Evolutionary conservation across 768 basidiomycete species (phyloP), one percentile per base, ranked within the genome.

Genomic region (Dentipellis sp.): DNA sequence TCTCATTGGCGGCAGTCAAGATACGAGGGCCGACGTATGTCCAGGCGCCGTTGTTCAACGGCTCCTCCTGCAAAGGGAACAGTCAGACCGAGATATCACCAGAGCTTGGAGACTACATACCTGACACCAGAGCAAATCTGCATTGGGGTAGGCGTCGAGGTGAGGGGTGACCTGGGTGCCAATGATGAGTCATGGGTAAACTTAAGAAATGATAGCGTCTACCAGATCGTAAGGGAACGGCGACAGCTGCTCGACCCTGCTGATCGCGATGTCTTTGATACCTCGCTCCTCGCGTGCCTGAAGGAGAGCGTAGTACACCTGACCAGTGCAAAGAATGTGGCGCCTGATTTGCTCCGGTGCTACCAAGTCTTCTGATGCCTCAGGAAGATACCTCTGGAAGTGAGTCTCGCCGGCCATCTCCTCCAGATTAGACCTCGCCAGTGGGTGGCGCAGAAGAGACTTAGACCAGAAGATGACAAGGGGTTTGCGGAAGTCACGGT

Each of bases 401-500:
- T 82, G 72, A 19, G 90, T 91, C 19, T 97, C 89, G 60, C 84
- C 88, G 35, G 80, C 74, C 87, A 99, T 93, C 68, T 97, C 95
- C 3, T 82, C 79, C 5, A 99, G 76, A 10, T 82, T 75, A 2
- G 94, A 97, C 58, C 89, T 85, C 17, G 92, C 95, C 53, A 77
- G 78, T n/a, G 94, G 93, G 72, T 97, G 94, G 55, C 97, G 94
- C 55, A 99, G 78, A 45, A 99, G 80, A 60, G 82, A 87, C 77
- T 99, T 99, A 22, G 94, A 97, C 83, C 97, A 98, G 85, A 98
- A 97, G 59, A 91, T 47, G 64, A 99, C 84, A 59, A 99, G 81
- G 47, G 95, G 95, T 75, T 97, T 98, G 65, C 95, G 86, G 88
- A 93, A 98, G 69, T 97, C 97, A 63, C 97, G 91, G 71, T 94